These are phyloP conservation scores for Populus alba DNA, from an alignment of 345 rosid genomes.

Conservation along the genomic window DNA sequence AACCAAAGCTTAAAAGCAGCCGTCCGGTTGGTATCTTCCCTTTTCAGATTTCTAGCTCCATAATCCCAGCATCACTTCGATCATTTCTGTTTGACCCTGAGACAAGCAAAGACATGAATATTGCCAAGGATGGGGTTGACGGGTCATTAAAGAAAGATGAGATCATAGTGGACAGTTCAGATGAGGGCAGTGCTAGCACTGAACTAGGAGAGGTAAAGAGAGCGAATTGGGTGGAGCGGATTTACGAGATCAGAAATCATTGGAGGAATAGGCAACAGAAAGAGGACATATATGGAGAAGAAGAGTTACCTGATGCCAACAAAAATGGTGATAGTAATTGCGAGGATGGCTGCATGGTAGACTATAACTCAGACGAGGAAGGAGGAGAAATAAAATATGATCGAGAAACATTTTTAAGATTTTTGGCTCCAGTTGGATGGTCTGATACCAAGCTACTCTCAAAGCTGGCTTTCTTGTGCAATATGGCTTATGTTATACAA, in stretches of 20 bases:
- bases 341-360: slow-evolving; percentile 47
- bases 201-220: slow-evolving; percentile 40
- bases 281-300: slow-evolving; percentile 27
- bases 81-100: slow-evolving; percentile 61
- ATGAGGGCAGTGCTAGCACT: slow-evolving; percentile 12
- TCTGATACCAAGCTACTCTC: slow-evolving; percentile 67
- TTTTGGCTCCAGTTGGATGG: slow-evolving; percentile 51
- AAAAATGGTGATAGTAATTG: slow-evolving; percentile 32
- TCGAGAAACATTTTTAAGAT: slow-evolving; percentile 48
- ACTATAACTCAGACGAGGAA: slow-evolving; percentile 48
- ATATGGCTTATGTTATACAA: slow-evolving; percentile 80
- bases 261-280: slow-evolving; percentile 45
- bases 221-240: slow-evolving; percentile 72
- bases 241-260: slow-evolving; percentile 57
- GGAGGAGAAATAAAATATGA: slow-evolving; percentile 31
- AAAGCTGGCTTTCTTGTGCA: slow-evolving; percentile 77
- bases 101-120: slow-evolving; percentile 33
- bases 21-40: slow-evolving; percentile 56
- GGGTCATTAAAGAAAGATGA: slow-evolving; percentile 18
- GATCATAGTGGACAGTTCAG: slow-evolving; percentile 14
- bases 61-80: slow-evolving; percentile 49
- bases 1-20: slow-evolving; percentile 54
- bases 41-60: slow-evolving; percentile 52
- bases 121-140: neutral
- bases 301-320: slow-evolving; percentile 17